These are phyloP conservation scores for Microdochium bolleyi DNA, from an alignment of 2,329 filamentous ascomycete genomes.

Conservation along the genomic window DNA sequence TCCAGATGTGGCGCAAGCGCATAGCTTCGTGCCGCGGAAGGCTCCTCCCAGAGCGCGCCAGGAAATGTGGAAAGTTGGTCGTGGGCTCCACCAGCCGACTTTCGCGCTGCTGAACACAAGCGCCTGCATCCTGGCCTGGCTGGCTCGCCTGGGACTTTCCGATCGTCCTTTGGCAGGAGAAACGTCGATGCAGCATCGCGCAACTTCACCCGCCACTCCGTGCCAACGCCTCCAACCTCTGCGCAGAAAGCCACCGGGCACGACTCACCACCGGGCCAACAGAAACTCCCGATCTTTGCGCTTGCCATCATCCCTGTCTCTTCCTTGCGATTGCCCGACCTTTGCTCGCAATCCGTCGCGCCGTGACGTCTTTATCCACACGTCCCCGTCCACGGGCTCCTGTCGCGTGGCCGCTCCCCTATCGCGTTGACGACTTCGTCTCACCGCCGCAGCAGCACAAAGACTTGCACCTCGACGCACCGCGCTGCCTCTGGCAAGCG, in stretches of 20 bases:
- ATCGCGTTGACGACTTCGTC: neutral
- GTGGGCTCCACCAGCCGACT: neutral
- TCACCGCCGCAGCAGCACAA: neutral
- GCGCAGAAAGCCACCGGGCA: neutral
- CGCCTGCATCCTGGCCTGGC: neutral
- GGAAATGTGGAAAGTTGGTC: neutral
- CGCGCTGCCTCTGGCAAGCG: neutral
- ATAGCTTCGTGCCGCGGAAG: neutral
- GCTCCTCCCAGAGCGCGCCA: neutral
- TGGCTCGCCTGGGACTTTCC: neutral
- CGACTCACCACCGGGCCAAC: neutral
- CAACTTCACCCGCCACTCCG: neutral
- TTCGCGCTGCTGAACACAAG: neutral
- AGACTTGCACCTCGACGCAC: neutral
- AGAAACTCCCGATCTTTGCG: neutral
- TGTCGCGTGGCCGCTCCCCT: conserved; percentile 19
- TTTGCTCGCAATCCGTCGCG: neutral
- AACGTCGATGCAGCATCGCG: neutral
- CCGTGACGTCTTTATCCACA: conserved; percentile 11
- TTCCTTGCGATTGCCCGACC: neutral
- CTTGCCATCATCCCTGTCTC: neutral
- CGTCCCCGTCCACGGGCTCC: conserved; percentile 22
- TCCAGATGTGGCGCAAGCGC: neutral
- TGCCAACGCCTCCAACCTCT: neutral
- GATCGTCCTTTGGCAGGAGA: neutral